Base-by-base conservation (phyloP, 306 rosid species). In the Parietaria judaica region DNA sequence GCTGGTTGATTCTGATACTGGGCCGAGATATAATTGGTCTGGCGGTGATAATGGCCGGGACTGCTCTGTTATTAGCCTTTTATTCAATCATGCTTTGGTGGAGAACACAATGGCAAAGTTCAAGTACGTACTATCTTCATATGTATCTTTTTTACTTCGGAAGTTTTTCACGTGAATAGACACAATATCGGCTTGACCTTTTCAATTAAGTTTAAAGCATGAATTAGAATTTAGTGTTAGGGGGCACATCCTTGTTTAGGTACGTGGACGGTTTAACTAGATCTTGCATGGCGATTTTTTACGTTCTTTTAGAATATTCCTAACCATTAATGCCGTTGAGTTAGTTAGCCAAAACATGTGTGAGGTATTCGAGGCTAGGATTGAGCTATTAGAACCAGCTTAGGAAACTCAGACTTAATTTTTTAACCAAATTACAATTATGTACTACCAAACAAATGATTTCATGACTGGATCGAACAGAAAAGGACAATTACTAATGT, bases 31-130 rank as follows among this genome's bases (percentile, higher is more conserved):
- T 94, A 71, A 83, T 89, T 77, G 99, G 99, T 67, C 79, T 94
- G 80, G 99, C 99, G 52, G 97, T 94, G 46, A 79, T 94, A 69
- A 94, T 94, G 99, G 99, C 97, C 54, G 99, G 99, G 64, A 88
- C 95, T 46, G 97, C 99, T 74, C 99, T 94, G 69, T 73, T 94
- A 38, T 69, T 94, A 83, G 95, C 99, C 37, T 94, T 94, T 73
- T 94, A 94, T 84, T 88, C 99, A 7, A 94, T 94, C 74, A 88
- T 94, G 99, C 87, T 94, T 56, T 94, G 99, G 99, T 94, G 99
- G 99, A 90, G 99, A 88, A 86, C 99, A 43, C 99, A 88, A 71
- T 94, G 99, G 99, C 99, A 94, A 82, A 94, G 99, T 85, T 94
- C 99, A 86, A 94, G 99, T 94, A 88, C 70, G 99, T 67, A 74